Percentiles rank a stretch among this genome's conserved stretches.
Evolutionary conservation across 164 flowering plant genomes (phyloP).

Genomic region (Cinnamomum micranthum): DNA sequence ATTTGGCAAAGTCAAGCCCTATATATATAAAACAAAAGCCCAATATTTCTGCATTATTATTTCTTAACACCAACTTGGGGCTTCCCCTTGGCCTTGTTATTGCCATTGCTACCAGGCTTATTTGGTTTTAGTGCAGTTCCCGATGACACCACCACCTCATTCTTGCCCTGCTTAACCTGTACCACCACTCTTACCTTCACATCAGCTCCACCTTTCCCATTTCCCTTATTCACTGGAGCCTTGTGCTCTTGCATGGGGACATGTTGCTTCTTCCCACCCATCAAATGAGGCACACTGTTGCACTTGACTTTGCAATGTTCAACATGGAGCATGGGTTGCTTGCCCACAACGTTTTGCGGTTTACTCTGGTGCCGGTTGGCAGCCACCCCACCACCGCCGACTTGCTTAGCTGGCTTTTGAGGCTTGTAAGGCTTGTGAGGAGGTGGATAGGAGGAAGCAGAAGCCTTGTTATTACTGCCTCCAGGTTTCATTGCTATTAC

Average conservation of each 20-base stretch:
- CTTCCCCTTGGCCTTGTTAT: too few species aligned
- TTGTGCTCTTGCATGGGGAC: background rate
- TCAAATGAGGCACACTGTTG: background rate
- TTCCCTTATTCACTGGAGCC: background rate
- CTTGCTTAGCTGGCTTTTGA: background rate
- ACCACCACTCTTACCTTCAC: background rate
- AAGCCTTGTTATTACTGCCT: background rate
- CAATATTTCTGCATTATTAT: too few species aligned
- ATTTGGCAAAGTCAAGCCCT: too few species aligned
- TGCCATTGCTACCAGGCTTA: too few species aligned
- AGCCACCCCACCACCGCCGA: background rate
- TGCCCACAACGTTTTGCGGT: background rate
- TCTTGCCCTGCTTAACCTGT: too few species aligned
- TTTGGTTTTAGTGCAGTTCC: too few species aligned
- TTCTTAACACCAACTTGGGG: too few species aligned
- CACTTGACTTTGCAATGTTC: conserved; percentile 7
- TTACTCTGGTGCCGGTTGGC: background rate
- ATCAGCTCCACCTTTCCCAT: background rate
- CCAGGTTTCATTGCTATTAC: background rate
- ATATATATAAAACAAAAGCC: too few species aligned
- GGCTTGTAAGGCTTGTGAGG: too few species aligned
- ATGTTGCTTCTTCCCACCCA: conserved; percentile 8
- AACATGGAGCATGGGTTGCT: background rate
- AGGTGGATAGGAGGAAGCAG: too few species aligned
- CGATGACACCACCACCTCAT: too few species aligned